Conservation (phyloP, 2,329 filamentous ascomycete genomes). For the Ustilaginoidea virens region DNA sequence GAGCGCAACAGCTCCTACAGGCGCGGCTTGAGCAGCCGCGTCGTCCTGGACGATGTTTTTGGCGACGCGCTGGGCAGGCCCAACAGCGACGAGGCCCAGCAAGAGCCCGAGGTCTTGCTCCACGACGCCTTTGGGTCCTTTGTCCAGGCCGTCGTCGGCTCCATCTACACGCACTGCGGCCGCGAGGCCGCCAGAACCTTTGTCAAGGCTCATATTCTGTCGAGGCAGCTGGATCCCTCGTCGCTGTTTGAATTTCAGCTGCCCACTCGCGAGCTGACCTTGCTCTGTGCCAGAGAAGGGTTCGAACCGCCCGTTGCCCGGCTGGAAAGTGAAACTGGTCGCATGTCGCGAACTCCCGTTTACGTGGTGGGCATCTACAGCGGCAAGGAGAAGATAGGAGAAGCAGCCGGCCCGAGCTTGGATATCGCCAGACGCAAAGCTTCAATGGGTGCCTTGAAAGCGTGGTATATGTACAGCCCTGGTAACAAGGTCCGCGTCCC, state of each 20-base stretch:
- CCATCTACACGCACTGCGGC: constrained; percentile 75
- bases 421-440: constrained; percentile 66
- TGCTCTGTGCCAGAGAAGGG: constrained; percentile 74
- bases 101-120: constrained; percentile 50
- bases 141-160: constrained; percentile 69
- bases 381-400: constrained; percentile 78
- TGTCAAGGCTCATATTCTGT: constrained; percentile 69
- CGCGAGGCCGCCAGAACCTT: constrained; percentile 67
- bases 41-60: constrained; percentile 74
- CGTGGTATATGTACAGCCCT: constrained; percentile 94
- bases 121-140: constrained; percentile 59
- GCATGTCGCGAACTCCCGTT: constrained; percentile 70
- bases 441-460: constrained; percentile 71
- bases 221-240: constrained; percentile 60
- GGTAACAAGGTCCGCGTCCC: constrained; percentile 46
- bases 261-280: constrained; percentile 69
- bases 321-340: constrained; percentile 80
- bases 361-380: constrained; percentile 91
- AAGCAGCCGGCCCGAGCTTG: constrained; percentile 68
- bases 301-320: constrained; percentile 80
- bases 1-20: constrained; percentile 32
- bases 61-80: constrained; percentile 39
- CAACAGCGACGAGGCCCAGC: constrained; percentile 11
- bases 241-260: constrained; percentile 71
- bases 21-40: constrained; percentile 57